Evolutionary conservation across 495 filamentous ascomycete genomes (phyloP), one percentile per base, ranked within the genome.

Genomic region (Podospora pseudocomata): DNA sequence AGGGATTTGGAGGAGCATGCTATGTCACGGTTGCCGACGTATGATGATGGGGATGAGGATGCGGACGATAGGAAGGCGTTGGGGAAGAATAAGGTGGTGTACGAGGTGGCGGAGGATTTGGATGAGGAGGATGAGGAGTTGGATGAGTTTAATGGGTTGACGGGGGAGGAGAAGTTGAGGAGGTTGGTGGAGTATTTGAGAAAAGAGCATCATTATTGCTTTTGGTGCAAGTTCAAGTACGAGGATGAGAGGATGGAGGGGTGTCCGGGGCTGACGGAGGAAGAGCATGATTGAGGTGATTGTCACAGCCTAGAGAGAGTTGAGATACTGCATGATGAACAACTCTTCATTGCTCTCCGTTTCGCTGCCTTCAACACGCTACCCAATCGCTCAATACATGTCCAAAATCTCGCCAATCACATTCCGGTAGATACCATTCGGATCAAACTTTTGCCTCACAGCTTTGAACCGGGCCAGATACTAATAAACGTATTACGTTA

Each of bases 181-280:
- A 86, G 78, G 65, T 74, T 97, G 11, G 86, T 95, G 13, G 71
- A 77, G 26, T 88, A 90, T 76, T 74, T 99, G 54, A 85, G 94
- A 26, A 81, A 88, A 32, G 86, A 83, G 71, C 84, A 91, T 72
- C 78, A 83, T 55, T 99, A 99, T 76, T 99, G 95, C 81, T 97
- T 97, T 77, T 99, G 93, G 93, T 99, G 95, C 76, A 97, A 97
- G 76, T 90, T 84, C 76, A 79, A 82, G 57, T 98, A 97, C 73
- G 77, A 80, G 1, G 88, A 90, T 61, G 84, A 75, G 18, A 80
- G 83, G 69, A 89, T 97, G 88, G 91, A 95, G 4, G 93, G 91
- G 0, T 99, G 95, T 84, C 94, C 95, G 0, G 96, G 96, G 0
- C 64, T 89, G 16, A 92, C 89, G 4, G 96, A 97, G 80, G 94